Base-by-base conservation (phyloP, 192 early-diverging fungal genomes). In the Gaertneriomyces sp. region DNA sequence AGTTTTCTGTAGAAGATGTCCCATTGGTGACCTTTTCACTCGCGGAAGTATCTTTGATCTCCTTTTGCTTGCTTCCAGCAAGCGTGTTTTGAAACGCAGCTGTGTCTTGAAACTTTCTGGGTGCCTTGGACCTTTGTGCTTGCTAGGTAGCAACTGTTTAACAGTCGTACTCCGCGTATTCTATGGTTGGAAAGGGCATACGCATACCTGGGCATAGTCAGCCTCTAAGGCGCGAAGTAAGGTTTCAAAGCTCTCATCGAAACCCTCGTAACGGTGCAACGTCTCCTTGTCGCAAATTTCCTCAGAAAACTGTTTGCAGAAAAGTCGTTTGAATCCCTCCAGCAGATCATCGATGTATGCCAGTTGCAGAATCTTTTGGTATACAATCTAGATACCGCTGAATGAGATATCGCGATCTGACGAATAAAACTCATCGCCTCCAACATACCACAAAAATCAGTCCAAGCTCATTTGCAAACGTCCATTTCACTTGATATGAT, bases 361-460 rank as follows among this genome's bases (percentile, higher is more conserved):
- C 7, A 96, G 82, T 62, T 90, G 89, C 6, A 94, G 84, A 1
- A 91, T 87, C 76, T 93, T 93, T 61, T 91, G 90, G 67, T 93
- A 93, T 6, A 90, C 93, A 20, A 87, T 88, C 87, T 89, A 63
- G 8, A 63, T 17, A 47, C 1, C 33, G 42, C 17, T 11, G 6
- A 50, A 38, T 17, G 2, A 33, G 25, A 33, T 33, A 33, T 2
- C 1, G 25, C 25, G 25, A 33, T 33, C 25, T 33, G 25, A 33
- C 2, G 25, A 33, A 33, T 33, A 33, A 33, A 33, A 33, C 25
- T 33, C 25, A 33, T 33, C 25, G 25, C 25, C 25, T 33, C 25
- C 17, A 14, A 64, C 60, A 12, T 60, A 71, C 65, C 57, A 71
- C 63, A 64, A 75, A 75, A 14, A 71, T 62, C 60, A 75, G 54